A percentile compares a stretch with the other conserved stretches of the same genome.
Evolutionary conservation across 1,284 basidiomycete species (phyloP).

Genomic region (Somion occarium): DNA sequence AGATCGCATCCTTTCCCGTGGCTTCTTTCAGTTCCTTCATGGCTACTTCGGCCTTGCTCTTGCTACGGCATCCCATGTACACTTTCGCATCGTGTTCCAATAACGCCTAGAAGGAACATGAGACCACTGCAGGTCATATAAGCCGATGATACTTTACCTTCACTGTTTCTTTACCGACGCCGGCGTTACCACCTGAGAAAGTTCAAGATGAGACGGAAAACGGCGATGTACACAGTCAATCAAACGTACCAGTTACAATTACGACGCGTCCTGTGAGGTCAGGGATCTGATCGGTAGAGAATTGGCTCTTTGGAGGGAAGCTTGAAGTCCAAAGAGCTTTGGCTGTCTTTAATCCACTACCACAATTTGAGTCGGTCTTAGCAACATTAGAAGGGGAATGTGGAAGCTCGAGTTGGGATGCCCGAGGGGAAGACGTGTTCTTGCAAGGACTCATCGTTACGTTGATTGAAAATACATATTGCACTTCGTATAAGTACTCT

Average conservation of each 20-base stretch:
- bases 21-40: slow-evolving; percentile 37
- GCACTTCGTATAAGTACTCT: too few species aligned
- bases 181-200: slow-evolving; percentile 33
- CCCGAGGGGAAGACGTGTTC: too few species aligned
- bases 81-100: slow-evolving; percentile 45
- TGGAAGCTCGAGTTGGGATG: too few species aligned
- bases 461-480: too few species aligned
- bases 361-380: too few species aligned
- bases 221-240: neutral
- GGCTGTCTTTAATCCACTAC: too few species aligned
- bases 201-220: neutral
- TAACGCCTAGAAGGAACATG: slow-evolving; percentile 26
- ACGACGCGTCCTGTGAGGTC: slow-evolving; percentile 34
- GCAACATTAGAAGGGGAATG: too few species aligned
- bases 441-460: too few species aligned
- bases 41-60: slow-evolving; percentile 35
- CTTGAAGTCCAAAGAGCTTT: neutral
- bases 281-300: slow-evolving; percentile 30
- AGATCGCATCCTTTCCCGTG: slow-evolving; percentile 35
- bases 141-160: slow-evolving; percentile 13
- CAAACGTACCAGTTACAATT: slow-evolving; percentile 34
- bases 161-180: slow-evolving; percentile 35
- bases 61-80: slow-evolving; percentile 42
- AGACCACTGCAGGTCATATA: neutral
- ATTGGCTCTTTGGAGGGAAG: slow-evolving; percentile 27